A percentile compares a stretch with the other conserved stretches of the same genome.
Conservation (phyloP, 768 basidiomycete species). For the Leccinum longicurvipes region DNA sequence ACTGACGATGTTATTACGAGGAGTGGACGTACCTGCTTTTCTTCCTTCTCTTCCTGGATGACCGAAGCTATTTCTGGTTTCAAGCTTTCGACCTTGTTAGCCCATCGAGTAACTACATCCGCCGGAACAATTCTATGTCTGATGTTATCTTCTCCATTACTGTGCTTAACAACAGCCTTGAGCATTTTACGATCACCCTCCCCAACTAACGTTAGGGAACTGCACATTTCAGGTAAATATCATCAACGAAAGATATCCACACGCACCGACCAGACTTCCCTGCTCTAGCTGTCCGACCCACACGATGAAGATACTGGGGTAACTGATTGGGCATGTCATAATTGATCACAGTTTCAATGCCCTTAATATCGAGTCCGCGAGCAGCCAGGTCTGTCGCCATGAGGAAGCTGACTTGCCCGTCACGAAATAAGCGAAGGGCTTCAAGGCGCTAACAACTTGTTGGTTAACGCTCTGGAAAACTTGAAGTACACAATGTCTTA, state of each 20-base stretch:
- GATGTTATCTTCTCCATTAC: conserved; percentile 72
- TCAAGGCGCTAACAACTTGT: conserved; percentile 62
- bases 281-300: conserved; percentile 95
- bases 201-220: conserved; percentile 92
- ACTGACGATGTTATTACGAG: background rate
- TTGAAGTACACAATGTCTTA: conserved; percentile 27
- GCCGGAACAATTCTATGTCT: conserved; percentile 84
- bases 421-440: conserved; percentile 84
- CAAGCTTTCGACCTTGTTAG: conserved; percentile 61
- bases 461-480: conserved; percentile 1
- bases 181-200: conserved; percentile 96
- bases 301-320: conserved; percentile 93
- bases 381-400: conserved; percentile 97
- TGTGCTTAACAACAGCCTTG: conserved; percentile 91
- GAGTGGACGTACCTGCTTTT: conserved; percentile 68
- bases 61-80: conserved; percentile 78
- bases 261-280: conserved; percentile 87
- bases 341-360: conserved; percentile 96
- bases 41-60: conserved; percentile 89
- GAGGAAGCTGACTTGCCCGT: conserved; percentile 83
- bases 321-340: conserved; percentile 97
- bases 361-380: conserved; percentile 95
- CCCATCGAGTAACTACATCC: conserved; percentile 71
- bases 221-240: conserved; percentile 29
- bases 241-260: background rate